Percentiles rank a stretch among this genome's conserved stretches.
Conservation (phyloP, 108 stramenopile species). For the Nannochloropsis salina region DNA sequence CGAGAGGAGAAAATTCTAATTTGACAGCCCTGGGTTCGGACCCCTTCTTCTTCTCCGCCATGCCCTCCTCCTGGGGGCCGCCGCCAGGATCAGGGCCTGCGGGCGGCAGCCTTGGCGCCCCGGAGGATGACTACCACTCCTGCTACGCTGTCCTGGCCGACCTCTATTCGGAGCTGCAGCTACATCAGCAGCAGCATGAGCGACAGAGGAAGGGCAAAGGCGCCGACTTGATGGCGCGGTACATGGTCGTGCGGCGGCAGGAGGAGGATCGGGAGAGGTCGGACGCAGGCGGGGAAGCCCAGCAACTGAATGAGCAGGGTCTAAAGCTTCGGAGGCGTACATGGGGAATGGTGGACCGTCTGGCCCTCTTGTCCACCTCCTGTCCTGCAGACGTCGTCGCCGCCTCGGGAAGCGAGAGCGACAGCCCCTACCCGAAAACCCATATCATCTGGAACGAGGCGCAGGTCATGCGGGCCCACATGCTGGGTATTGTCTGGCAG, state of each 20-base stretch:
- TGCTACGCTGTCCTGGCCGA: background rate
- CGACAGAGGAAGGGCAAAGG: background rate
- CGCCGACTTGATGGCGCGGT: background rate
- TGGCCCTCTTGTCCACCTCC: constrained; percentile 6
- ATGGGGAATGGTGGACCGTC: background rate
- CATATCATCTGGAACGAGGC: background rate
- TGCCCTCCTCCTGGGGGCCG: background rate
- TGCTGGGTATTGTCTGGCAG: background rate
- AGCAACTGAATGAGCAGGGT: background rate
- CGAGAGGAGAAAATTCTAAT: background rate
- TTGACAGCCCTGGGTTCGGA: background rate
- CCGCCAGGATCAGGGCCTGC: background rate
- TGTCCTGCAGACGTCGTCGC: background rate
- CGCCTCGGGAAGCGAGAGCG: background rate
- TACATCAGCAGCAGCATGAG: background rate
- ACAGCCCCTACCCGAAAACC: background rate
- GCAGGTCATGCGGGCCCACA: background rate
- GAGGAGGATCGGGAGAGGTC: background rate
- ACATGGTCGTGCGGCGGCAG: background rate
- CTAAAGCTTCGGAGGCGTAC: background rate
- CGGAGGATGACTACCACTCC: background rate
- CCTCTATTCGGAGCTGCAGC: background rate
- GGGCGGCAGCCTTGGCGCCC: background rate
- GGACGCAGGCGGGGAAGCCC: background rate
- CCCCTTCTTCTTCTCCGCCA: background rate